These are phyloP conservation scores for Mrakia blollopis DNA, from an alignment of 768 basidiomycete genomes.

Conservation along the genomic window DNA sequence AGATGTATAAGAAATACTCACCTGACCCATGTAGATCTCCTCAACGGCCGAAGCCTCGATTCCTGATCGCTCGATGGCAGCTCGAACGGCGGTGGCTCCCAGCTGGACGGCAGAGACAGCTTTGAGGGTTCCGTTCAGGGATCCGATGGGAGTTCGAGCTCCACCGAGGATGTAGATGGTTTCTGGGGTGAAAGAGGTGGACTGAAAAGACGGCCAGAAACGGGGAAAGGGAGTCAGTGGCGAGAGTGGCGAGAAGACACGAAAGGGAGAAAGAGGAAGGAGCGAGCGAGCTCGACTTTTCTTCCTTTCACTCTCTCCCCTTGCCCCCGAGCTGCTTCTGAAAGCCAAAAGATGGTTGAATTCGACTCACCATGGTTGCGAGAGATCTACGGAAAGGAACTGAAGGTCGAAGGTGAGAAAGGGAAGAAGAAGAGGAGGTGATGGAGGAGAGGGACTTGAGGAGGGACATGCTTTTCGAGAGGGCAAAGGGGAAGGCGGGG, in stretches of 20 bases:
- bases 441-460: not conserved
- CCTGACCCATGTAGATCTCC: conserved; percentile 96
- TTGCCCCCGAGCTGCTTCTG: not conserved
- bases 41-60: conserved; percentile 79
- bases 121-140: conserved; percentile 84
- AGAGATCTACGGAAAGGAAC: not conserved
- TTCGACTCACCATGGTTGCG: conserved; percentile 12
- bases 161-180: conserved; percentile 70
- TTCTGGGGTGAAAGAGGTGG: conserved; percentile 35
- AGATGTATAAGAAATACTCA: conserved; percentile 51
- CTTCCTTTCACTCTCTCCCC: too few species aligned
- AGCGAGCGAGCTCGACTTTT: not conserved
- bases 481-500: too few species aligned
- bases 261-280: not conserved
- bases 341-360: not conserved
- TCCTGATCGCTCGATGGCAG: conserved; percentile 73
- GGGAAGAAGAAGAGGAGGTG: not conserved
- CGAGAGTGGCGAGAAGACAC: not conserved
- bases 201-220: not conserved
- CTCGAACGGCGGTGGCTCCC: conserved; percentile 80
- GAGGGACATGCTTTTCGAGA: too few species aligned
- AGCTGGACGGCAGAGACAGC: conserved; percentile 84
- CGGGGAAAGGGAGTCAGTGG: not conserved
- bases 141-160: conserved; percentile 87
- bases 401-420: not conserved